Percentiles rank a stretch among this genome's conserved stretches.
phyloP scores from a whole-genome alignment of 2,329 filamentous ascomycete species.

The Sarocladium brachiariae region DNA sequence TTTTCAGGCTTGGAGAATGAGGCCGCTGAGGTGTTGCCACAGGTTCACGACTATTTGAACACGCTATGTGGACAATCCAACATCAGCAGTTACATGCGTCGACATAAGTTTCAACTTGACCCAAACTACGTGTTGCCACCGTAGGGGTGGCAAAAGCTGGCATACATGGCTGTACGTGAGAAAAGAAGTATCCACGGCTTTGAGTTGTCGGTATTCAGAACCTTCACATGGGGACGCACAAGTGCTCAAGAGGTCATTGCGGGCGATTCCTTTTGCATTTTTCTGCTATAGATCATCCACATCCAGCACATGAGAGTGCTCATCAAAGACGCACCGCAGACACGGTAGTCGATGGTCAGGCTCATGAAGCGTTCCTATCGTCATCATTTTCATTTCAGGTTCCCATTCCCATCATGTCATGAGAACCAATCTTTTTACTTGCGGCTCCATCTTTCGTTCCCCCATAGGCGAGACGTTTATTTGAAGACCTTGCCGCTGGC shows the following conservation, averaged over 20 bases:
- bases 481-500: constrained; percentile 98
- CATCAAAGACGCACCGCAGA: constrained; percentile 2
- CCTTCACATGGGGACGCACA: no score
- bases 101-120: constrained; percentile 39
- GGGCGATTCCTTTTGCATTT: background rate
- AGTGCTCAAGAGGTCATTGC: no score
- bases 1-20: constrained; percentile 49
- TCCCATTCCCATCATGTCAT: constrained; percentile 11
- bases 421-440: constrained; percentile 9
- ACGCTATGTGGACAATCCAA: constrained; percentile 46
- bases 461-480: constrained; percentile 45
- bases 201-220: no score
- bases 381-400: constrained; percentile 4
- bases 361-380: constrained; percentile 4
- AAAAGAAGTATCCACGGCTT: no score
- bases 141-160: background rate
- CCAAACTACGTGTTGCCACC: constrained; percentile 17
- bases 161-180: background rate
- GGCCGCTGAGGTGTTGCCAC: constrained; percentile 39
- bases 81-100: constrained; percentile 55
- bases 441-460: constrained; percentile 11
- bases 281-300: background rate
- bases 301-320: background rate
- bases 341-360: background rate
- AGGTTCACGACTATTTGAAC: constrained; percentile 58